A percentile compares a stretch with the other conserved stretches of the same genome.
Evolutionary conservation across 495 filamentous ascomycete genomes (phyloP).

Genomic region (Penicilliopsis zonata): DNA sequence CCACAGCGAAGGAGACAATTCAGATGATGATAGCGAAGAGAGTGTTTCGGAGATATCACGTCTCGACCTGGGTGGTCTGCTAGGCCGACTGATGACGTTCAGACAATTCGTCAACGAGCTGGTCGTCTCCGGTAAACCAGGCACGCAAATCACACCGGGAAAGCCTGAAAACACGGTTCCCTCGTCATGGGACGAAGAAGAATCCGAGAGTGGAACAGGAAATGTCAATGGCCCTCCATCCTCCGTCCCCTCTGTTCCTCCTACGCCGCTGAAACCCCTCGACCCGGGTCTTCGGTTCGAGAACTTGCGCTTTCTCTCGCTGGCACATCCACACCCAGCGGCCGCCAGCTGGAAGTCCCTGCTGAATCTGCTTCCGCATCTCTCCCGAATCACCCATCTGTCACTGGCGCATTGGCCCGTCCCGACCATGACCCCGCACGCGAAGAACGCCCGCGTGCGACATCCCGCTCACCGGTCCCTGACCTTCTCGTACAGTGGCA

Average conservation of each 20-base stretch:
- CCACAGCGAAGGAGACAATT: constrained; percentile 13
- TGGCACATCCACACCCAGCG: constrained; percentile 28
- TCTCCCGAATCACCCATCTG: constrained; percentile 61
- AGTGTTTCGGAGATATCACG: constrained; percentile 38
- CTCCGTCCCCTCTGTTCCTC: constrained; percentile 8
- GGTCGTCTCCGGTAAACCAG: constrained; percentile 18
- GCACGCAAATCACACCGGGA: constrained; percentile 2
- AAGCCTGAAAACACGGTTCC: constrained; percentile 14
- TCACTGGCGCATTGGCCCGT: constrained; percentile 71
- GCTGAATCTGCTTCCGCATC: constrained; percentile 44
- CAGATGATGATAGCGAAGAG: constrained; percentile 5
- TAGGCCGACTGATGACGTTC: constrained; percentile 47
- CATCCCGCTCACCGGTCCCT: constrained; percentile 27
- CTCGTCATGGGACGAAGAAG: constrained; percentile 26
- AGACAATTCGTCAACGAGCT: constrained; percentile 45
- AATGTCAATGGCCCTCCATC: too few species aligned
- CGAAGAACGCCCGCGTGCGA: constrained; percentile 30
- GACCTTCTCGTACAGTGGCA: constrained; percentile 46
- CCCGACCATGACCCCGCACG: constrained; percentile 54
- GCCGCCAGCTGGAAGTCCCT: constrained; percentile 56
- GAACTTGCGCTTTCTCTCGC: constrained; percentile 39
- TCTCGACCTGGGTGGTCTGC: constrained; percentile 51
- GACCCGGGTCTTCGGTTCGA: constrained; percentile 30
- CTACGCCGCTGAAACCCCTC: constrained; percentile 28
- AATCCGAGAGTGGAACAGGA: constrained; percentile 37